Conservation (phyloP, 176 grass and related monocot genomes). For the Zoysia pacifica region DNA sequence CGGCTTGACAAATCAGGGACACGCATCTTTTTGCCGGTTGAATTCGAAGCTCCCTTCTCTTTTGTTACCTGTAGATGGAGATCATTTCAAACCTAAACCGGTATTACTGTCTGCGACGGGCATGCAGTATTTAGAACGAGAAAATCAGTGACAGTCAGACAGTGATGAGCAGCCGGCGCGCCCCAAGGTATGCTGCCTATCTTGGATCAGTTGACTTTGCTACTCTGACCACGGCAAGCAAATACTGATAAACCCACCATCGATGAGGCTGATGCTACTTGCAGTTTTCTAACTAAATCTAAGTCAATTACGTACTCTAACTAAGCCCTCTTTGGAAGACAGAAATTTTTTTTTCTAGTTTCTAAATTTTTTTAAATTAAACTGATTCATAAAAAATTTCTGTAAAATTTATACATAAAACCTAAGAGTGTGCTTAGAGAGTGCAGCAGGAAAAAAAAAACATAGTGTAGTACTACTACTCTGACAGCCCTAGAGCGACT, state of each 20-base stretch:
- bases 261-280: neutral
- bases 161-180: neutral
- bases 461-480: too few species aligned
- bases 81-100: neutral
- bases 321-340: too few species aligned
- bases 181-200: too few species aligned
- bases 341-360: too few species aligned
- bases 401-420: too few species aligned
- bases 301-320: neutral
- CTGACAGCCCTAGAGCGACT: neutral
- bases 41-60: too few species aligned
- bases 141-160: neutral
- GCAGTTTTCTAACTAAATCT: neutral
- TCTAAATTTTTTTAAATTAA: too few species aligned
- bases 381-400: too few species aligned
- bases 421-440: neutral
- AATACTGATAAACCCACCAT: neutral
- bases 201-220: neutral
- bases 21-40: neutral
- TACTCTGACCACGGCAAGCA: neutral
- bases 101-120: too few species aligned
- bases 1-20: neutral
- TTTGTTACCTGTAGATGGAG: neutral
- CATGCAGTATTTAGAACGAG: too few species aligned
- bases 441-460: too few species aligned